Base-by-base conservation (phyloP, 306 rosid species). In the Quercus suber region DNA sequence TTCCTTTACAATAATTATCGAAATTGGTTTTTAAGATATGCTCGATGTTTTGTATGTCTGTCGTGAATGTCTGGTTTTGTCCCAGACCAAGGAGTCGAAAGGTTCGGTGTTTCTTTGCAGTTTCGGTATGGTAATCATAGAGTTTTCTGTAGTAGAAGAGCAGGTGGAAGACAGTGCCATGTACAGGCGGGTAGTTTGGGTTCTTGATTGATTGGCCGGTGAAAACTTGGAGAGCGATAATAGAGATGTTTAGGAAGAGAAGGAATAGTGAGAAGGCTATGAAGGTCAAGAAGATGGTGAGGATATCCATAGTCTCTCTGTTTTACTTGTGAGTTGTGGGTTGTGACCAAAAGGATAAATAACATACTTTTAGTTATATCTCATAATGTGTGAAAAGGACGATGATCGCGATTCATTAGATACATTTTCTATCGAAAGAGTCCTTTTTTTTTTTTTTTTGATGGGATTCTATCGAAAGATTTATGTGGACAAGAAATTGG, bases 1-100 rank as follows among this genome's bases (percentile, higher is more conserved):
- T 73, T 1, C 98, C 98, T 85, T 84, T 93, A 1, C 88, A 58
- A 31, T 91, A 93, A 57, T 82, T 79, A 1, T 77, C 75, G 51
- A 92, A 92, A 11, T 75, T 82, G 10, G 84, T 78, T 80, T 81
- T 87, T 51, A 90, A 27, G 3, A 93, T 20, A 37, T 93, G 90
- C 57, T 93, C 94, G 11, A 91, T 21, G 55, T 89, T 93, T 77
- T 81, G 27, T 0, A 69, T 28, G 35, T 93, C 90, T 1, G 79
- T 7, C 0, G 97, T 93, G 82, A 84, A 89, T 43, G 88, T 1
- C 14, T 75, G 82, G 71, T 92, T 93, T 21, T 70, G 75, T 6
- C 21, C 59, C 3, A 83, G 80, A 5, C 82, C 70, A 3, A 93
- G 81, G 5, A 87, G 78, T 80, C 93, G 78, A 52, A 80, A 82